Percentiles rank a stretch among this genome's conserved stretches.
Evolutionary conservation across 1,284 basidiomycete species (phyloP).

Genomic region (Sparassis latifolia): DNA sequence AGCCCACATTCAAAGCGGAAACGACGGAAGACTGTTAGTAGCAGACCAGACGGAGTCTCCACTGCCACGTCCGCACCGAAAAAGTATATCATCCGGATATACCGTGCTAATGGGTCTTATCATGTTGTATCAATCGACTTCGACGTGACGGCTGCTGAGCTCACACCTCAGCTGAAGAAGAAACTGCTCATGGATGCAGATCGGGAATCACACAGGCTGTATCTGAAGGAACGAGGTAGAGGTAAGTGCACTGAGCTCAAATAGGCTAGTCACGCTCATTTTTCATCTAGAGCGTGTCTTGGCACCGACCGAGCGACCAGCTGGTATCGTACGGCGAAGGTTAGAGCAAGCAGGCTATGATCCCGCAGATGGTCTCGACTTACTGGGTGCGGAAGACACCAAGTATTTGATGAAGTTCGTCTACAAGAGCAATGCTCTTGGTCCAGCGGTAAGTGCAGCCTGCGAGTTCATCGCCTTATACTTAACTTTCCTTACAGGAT

Average conservation of each 20-base stretch:
- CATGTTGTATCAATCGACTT: constrained; percentile 65
- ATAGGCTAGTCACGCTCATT: constrained; percentile 1
- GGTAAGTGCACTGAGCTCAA: constrained; percentile 40
- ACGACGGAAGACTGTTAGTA: constrained; percentile 10
- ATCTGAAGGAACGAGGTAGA: constrained; percentile 79
- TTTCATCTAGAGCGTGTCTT: constrained; percentile 67
- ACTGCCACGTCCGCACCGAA: constrained; percentile 9
- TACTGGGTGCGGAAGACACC: constrained; percentile 79
- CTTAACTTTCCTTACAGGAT: constrained; percentile 33
- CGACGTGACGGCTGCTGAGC: constrained; percentile 62
- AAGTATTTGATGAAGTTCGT: constrained; percentile 88
- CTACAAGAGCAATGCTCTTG: constrained; percentile 67
- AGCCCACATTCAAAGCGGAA: constrained; percentile 10
- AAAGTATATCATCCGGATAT: constrained; percentile 63
- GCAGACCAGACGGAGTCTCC: constrained; percentile 3
- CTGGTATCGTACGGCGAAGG: constrained; percentile 79
- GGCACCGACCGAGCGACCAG: constrained; percentile 77
- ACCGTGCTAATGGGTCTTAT: constrained; percentile 71
- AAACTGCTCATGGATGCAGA: constrained; percentile 47
- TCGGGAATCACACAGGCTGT: constrained; percentile 65
- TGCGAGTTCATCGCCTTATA: background rate
- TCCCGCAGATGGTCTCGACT: constrained; percentile 73
- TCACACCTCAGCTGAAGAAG: constrained; percentile 58
- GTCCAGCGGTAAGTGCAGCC: constrained; percentile 48
- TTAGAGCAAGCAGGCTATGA: constrained; percentile 92